These are phyloP conservation scores for Ascochyta koolunga DNA, from an alignment of 2,329 filamentous ascomycete species.

Conservation along the genomic window DNA sequence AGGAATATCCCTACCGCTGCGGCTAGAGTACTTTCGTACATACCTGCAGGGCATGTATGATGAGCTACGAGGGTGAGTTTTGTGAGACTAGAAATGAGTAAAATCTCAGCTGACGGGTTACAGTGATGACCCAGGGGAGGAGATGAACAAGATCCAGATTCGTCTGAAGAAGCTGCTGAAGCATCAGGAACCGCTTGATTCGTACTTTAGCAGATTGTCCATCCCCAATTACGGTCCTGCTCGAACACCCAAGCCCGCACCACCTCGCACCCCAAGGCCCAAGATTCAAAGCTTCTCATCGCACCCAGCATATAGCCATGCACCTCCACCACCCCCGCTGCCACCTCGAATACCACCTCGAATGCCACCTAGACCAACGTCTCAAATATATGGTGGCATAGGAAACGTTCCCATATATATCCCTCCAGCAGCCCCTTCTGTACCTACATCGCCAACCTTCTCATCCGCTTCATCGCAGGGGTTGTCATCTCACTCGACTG, in stretches of 20 bases:
- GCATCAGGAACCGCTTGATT: conserved; percentile 44
- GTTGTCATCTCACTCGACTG: conserved; percentile 44
- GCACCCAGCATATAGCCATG: conserved; percentile 30
- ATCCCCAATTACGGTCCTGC: conserved; percentile 31
- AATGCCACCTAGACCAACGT: conserved; percentile 10
- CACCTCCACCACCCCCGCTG: conserved; percentile 19
- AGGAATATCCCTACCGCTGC: conserved; percentile 53
- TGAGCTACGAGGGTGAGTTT: conserved; percentile 54
- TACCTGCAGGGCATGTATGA: conserved; percentile 55
- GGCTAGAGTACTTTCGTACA: conserved; percentile 58
- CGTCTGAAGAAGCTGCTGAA: conserved; percentile 42
- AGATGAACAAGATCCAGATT: conserved; percentile 34
- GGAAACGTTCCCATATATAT: conserved; percentile 41
- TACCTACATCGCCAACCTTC: conserved; percentile 51
- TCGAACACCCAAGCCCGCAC: conserved; percentile 37
- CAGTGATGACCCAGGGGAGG: conserved; percentile 40
- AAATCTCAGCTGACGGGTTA: conserved; percentile 19
- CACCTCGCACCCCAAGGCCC: conserved; percentile 36
- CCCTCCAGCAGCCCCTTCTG: conserved; percentile 46
- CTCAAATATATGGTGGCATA: conserved; percentile 28
- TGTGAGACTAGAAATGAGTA: neutral
- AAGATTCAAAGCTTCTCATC: conserved; percentile 35
- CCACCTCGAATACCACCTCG: conserved; percentile 16
- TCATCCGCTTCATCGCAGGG: conserved; percentile 52
- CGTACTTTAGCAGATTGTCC: conserved; percentile 40